These are phyloP conservation scores for Exophiala dermatitidis DNA, from an alignment of 2,329 filamentous ascomycete species.

Conservation along the genomic window DNA sequence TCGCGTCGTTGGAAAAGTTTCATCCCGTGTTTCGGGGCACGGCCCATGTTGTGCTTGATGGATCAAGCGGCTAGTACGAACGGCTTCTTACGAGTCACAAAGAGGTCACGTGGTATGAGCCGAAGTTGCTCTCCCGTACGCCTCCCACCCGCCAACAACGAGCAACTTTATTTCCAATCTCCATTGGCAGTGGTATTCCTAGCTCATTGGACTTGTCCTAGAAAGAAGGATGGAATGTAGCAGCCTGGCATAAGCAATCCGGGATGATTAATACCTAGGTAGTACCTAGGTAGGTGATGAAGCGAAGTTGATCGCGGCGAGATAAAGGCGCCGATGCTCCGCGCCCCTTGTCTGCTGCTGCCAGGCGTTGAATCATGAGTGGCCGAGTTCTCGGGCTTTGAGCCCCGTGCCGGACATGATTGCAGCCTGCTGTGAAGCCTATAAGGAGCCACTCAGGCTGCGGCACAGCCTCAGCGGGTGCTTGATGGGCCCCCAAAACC, in stretches of 20 bases:
- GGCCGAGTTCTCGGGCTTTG: neutral
- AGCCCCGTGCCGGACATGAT: neutral
- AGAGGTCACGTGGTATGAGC: neutral
- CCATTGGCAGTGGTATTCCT: neutral
- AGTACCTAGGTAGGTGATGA: constrained; percentile 2
- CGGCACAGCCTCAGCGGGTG: constrained; percentile 15
- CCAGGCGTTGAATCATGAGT: neutral
- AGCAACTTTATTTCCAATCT: too few relatives aligned
- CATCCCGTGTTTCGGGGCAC: constrained; percentile 10
- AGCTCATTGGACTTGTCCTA: neutral
- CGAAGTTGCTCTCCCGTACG: too few relatives aligned
- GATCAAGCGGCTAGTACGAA: neutral
- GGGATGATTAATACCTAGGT: too few relatives aligned
- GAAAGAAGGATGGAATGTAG: neutral
- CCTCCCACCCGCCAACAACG: too few relatives aligned
- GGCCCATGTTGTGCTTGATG: neutral
- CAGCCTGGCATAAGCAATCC: neutral
- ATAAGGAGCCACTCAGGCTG: neutral
- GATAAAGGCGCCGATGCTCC: constrained; percentile 3
- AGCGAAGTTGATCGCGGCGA: constrained; percentile 8
- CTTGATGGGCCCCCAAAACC: neutral
- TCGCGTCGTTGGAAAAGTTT: neutral
- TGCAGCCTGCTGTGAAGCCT: neutral
- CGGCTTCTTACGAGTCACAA: neutral
- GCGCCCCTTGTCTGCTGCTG: neutral